phyloP scores from a whole-genome alignment of 2,329 filamentous ascomycete genomes.

The Seiridium cupressi region DNA sequence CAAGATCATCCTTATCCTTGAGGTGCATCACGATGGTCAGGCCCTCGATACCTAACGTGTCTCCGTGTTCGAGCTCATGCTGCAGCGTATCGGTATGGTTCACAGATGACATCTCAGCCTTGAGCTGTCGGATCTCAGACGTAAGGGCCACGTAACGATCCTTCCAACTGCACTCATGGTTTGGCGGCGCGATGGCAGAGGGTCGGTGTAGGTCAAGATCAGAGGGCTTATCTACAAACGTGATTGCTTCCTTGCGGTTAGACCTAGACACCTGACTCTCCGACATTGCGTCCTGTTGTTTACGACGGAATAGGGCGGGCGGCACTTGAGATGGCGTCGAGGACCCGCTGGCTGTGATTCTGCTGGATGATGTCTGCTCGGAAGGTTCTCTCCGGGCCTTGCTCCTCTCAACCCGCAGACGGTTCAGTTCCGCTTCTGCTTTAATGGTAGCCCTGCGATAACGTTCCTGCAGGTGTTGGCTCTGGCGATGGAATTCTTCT shows the following conservation, averaged over 20 bases:
- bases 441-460: slow-evolving; percentile 9
- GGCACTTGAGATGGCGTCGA: not conserved
- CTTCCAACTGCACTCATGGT: slow-evolving; percentile 42
- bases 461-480: not conserved
- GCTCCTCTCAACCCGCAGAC: not conserved
- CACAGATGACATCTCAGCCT: slow-evolving; percentile 32
- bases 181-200: slow-evolving; percentile 31
- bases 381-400: not conserved
- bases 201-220: slow-evolving; percentile 29
- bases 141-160: slow-evolving; percentile 38
- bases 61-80: slow-evolving; percentile 14
- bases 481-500: not conserved
- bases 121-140: slow-evolving; percentile 38
- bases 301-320: no score
- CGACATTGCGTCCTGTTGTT: not conserved
- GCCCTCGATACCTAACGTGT: slow-evolving; percentile 43
- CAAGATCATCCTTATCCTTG: slow-evolving; percentile 46
- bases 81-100: not conserved
- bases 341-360: not conserved
- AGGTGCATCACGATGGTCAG: slow-evolving; percentile 51
- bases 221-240: slow-evolving; percentile 4
- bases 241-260: not conserved
- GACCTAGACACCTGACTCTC: slow-evolving; percentile 1
- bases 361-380: not conserved
- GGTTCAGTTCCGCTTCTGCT: slow-evolving; percentile 10